Evolutionary conservation across 2,329 filamentous ascomycete genomes (phyloP).

Genomic region (Pyrenophora tritici-repentis): DNA sequence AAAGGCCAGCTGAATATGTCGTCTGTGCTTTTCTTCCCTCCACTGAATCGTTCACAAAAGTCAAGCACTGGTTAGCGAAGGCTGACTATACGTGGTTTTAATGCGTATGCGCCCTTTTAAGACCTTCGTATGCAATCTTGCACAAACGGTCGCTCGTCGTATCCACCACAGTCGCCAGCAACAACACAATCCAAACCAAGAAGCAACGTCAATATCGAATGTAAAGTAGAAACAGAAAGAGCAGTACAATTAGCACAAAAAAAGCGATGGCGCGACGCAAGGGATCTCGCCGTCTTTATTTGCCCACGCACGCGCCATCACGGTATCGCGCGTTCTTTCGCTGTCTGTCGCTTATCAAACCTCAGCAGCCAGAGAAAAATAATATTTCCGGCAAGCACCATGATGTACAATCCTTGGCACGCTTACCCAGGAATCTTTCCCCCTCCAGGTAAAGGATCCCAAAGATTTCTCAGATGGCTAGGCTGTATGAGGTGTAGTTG

Average conservation of each 20-base stretch:
- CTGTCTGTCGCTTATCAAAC: too few species aligned
- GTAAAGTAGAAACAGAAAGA: background rate
- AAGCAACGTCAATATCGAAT: too few species aligned
- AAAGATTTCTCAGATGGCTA: background rate
- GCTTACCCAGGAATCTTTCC: conserved; percentile 16
- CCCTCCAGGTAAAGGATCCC: conserved; percentile 1
- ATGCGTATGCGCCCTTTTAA: background rate
- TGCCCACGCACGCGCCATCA: too few species aligned
- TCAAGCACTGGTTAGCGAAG: background rate
- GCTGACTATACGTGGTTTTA: conserved; percentile 1
- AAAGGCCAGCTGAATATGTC: background rate
- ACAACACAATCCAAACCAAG: too few species aligned
- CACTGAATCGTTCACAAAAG: background rate
- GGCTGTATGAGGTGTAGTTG: conserved; percentile 9
- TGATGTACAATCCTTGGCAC: too few species aligned
- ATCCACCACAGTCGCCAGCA: too few species aligned
- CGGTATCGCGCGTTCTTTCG: too few species aligned
- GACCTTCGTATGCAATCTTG: too few species aligned
- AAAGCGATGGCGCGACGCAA: conserved; percentile 1
- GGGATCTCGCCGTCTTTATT: background rate
- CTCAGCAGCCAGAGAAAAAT: too few species aligned
- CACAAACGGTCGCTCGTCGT: too few species aligned
- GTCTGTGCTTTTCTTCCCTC: too few species aligned
- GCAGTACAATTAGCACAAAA: background rate
- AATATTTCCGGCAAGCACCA: too few species aligned